Evolutionary conservation across 257 asterid species (phyloP), one percentile per base, ranked within the genome.

Genomic region (Jacaranda mimosifolia): DNA sequence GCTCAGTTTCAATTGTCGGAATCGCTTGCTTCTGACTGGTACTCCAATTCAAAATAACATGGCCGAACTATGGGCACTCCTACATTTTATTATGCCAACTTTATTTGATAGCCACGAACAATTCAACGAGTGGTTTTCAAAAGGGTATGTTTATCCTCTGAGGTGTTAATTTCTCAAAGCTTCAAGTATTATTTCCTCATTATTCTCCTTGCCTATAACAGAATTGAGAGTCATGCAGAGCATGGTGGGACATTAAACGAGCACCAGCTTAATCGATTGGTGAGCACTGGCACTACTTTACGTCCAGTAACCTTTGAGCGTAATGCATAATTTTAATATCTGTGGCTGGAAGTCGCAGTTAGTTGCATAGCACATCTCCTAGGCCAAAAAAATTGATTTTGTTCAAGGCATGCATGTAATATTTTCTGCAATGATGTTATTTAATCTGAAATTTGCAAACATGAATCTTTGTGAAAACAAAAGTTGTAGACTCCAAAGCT

Each of bases 181-280:
- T 40, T 79, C 74, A 58, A 42, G 13, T 43, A 55, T 63, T 62
- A 32, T 43, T 65, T 79, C 42, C 82, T 88, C 78, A 77, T 80
- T 67, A n/a, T 79, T 75, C 78, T 84, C 52, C 74, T 69, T 18
- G 49, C 55, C 66, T 82, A 57, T 78, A 52, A 78, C 88, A 96
- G 99, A 85, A 93, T 96, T 63, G 99, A 96, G 93, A 89, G 97
- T 86, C 99, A 96, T 55, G 99, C 99, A 43, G 99, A 96, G 89
- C 99, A 96, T 83, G 99, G 99, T 68, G 99, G 99, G 80, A 91
- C 96, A 21, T 83, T 96, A 75, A 96, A 96, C 15, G 99, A 93
- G 86, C 99, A 95, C 87, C 99, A 95, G 88, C 97, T 96, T 15
- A 96, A 81, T 82, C 91, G 99, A 78, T 88, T 96, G 97, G 99